Percentiles rank a stretch among this genome's conserved stretches.
These are phyloP conservation scores for Zygoascus biomembranicola DNA, from an alignment of 805 yeast species.

Conservation along the genomic window DNA sequence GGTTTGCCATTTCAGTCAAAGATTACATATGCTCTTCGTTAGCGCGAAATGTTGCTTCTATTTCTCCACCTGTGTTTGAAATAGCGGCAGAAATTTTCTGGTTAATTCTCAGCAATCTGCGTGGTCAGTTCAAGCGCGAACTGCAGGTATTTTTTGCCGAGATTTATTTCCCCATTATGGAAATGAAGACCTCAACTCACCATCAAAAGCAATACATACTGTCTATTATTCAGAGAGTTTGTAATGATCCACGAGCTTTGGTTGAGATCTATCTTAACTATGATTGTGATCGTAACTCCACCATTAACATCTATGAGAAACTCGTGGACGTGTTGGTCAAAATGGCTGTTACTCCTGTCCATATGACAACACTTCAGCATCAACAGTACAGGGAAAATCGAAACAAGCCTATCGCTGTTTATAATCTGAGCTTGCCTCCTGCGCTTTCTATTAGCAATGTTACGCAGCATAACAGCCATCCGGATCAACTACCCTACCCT, in stretches of 20 bases:
- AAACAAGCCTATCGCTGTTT: constrained; percentile 57
- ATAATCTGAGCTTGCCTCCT: constrained; percentile 66
- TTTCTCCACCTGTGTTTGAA: constrained; percentile 86
- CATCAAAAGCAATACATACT: constrained; percentile 89
- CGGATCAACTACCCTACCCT: constrained; percentile 36
- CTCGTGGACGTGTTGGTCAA: constrained; percentile 69
- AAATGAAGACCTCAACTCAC: constrained; percentile 80
- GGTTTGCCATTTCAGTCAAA: constrained; percentile 70
- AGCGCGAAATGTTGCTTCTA: constrained; percentile 88
- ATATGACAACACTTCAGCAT: constrained; percentile 61
- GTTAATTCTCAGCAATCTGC: constrained; percentile 72
- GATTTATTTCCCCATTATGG: constrained; percentile 89
- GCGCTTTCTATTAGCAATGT: constrained; percentile 63
- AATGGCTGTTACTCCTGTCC: constrained; percentile 63
- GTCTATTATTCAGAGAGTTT: constrained; percentile 68
- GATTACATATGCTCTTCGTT: constrained; percentile 76
- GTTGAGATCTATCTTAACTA: constrained; percentile 91
- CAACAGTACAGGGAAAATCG: constrained; percentile 41
- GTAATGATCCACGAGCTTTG: constrained; percentile 81
- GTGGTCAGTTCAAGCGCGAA: constrained; percentile 85
- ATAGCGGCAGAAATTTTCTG: constrained; percentile 88
- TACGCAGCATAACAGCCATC: constrained; percentile 30
- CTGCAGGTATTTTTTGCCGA: constrained; percentile 90
- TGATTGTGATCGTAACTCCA: constrained; percentile 73
- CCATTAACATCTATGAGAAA: constrained; percentile 80